These are phyloP conservation scores for Fremontodendron californicum DNA, from an alignment of 345 rosid genomes.

Conservation along the genomic window DNA sequence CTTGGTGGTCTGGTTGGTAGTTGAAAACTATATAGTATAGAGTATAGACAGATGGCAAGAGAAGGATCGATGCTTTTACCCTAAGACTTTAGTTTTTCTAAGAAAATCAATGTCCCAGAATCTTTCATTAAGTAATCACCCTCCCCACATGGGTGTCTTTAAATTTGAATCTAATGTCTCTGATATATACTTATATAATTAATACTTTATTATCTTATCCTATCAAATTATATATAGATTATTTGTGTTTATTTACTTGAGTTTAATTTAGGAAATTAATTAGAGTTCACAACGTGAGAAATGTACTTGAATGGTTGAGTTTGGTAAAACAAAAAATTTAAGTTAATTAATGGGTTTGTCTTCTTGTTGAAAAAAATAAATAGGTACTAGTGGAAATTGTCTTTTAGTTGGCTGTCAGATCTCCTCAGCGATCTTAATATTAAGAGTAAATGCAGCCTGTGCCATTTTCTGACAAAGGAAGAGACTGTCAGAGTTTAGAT, in stretches of 20 bases:
- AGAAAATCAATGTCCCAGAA: neutral
- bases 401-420: neutral
- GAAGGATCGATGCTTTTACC: neutral
- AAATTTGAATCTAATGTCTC: neutral
- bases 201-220: neutral
- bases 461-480: neutral
- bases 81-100: neutral
- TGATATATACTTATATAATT: neutral
- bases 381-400: neutral
- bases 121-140: neutral
- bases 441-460: neutral
- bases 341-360: neutral
- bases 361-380: neutral
- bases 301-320: neutral
- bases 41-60: neutral
- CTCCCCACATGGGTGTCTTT: neutral
- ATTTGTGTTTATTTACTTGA: neutral
- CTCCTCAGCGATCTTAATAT: neutral
- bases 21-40: neutral
- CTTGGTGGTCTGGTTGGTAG: neutral
- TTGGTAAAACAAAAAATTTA: neutral
- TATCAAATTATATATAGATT: neutral
- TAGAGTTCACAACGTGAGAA: neutral
- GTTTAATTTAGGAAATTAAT: neutral
- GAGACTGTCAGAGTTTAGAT: too few species aligned